phyloP scores from a whole-genome alignment of 345 rosid species.

The Murraya paniculata region DNA sequence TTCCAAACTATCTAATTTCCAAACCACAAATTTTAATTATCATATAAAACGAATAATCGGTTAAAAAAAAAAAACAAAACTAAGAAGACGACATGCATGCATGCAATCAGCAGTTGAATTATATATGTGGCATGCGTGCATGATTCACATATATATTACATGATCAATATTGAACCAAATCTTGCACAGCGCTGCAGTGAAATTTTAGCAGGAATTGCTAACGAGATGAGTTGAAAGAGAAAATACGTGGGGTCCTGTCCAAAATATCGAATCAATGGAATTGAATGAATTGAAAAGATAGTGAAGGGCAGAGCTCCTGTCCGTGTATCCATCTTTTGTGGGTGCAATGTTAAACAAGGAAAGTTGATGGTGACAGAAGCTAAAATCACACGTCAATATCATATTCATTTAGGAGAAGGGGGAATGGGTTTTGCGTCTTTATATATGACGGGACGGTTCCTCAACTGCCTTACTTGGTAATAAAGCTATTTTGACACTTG shows the following conservation, averaged over 20 bases:
- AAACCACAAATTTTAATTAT: neutral
- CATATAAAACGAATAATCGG: too few species aligned
- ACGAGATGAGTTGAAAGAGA: neutral
- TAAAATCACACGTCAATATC: conserved; percentile 61
- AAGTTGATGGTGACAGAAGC: conserved; percentile 60
- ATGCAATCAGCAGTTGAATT: neutral
- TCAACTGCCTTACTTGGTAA: conserved; percentile 48
- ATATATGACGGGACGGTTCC: conserved; percentile 74
- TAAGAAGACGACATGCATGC: neutral
- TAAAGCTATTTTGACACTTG: conserved; percentile 45
- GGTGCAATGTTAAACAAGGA: conserved; percentile 74
- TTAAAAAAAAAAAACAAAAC: too few species aligned
- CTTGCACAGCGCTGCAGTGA: neutral
- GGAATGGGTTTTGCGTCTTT: conserved; percentile 16
- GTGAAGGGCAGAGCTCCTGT: conserved; percentile 47
- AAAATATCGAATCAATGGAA: neutral
- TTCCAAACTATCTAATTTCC: too few species aligned
- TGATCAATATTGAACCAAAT: neutral
- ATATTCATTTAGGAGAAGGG: neutral
- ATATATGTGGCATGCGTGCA: neutral
- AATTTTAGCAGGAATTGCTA: neutral
- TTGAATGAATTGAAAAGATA: conserved; percentile 33
- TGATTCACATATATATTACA: neutral
- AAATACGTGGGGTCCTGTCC: neutral
- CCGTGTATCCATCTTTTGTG: conserved; percentile 61